Evolutionary conservation across 345 rosid species (phyloP), one percentile per base, ranked within the genome.

Genomic region (Eutrema heterophyllum): DNA sequence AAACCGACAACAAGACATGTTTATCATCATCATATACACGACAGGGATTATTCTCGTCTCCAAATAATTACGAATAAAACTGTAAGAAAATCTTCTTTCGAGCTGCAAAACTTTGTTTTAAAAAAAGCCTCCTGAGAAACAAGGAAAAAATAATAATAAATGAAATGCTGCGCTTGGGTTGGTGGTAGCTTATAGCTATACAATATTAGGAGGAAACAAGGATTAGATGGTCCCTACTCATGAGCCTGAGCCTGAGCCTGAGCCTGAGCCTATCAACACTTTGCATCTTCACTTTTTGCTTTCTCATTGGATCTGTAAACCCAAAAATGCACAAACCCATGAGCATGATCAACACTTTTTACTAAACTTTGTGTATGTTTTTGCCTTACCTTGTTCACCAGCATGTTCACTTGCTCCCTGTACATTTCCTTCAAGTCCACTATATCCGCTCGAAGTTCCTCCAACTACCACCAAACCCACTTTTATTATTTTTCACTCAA

Each of bases 401-500:
- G 97, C 84, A 96, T 69, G 88, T 88, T 89, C 62, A 92, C 98
- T 89, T 96, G 99, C 86, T 96, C 99, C 84, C 95, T 90, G 79
- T 96, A 96, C 99, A 96, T 96, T 81, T 96, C 99, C 84, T 96
- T 96, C 88, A 96, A 80, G 84, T 96, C 99, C 48, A 87, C 84
- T 75, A 96, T 89, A 83, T 96, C 99, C 7, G 89, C 91, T 10
- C 97, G 88, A 39, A 96, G 98, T 83, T 96, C 99, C 85, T 96
- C 99, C 96, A 96, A 79, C 98, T 96, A 78, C 80, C 69, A 82
- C 67, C 70, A 79, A 66, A 78, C 59, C 59, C 68, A 52, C 39
- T 59, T 48, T 46, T 70, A 57, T 35, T 41, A 1, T 30, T 53
- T 7, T 7, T 48, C 64, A 44, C n/a, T n/a, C n/a, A n/a, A n/a